Evolutionary conservation across 2,329 filamentous ascomycete genomes (phyloP), one percentile per base, ranked within the genome.

Genomic region (Fusarium goolgardi): DNA sequence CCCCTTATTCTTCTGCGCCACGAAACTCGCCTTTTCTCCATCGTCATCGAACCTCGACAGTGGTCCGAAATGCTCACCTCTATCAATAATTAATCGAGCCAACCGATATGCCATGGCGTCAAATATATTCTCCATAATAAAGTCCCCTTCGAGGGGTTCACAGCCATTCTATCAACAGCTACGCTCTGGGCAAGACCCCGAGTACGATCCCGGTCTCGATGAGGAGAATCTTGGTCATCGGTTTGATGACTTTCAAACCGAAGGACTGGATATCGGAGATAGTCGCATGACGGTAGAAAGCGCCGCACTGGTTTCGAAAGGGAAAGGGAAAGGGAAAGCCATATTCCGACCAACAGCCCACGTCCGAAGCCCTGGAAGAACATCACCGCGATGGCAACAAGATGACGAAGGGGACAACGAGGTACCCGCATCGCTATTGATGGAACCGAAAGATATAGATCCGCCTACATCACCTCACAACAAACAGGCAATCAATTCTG

Each of bases 361-460:
- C 32, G 18, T 59, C 18, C 70, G 67, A 63, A 71, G 56, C 53
- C 66, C 47, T 21, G 56, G 65, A 9, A 64, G 59, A 9, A 41
- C 55, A 16, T 37, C 65, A 35, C 47, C 72, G 16, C 66, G 69
- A 56, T 78, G 75, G 78, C 59, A 71, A 32, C 72, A 81, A 18
- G 84, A 87, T 31, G 83, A 86, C 5, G 83, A 86, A 31, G 78
- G 75, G 7, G 84, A 86, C 56, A 88, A 89, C 55, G 88, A 90
- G 71, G 88, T 90, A 0, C 88, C 88, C 0, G 85, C 84, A 20
- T 91, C 88, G 5, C 78, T 91, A 20, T 76, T 91, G 20, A 84
- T 91, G 21, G 88, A 91, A 73, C 80, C 77, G 6, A 82, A 83
- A 47, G 78, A 80, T 43, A 41, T 44, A 23, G 57, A 69, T 27